Conservation (phyloP, 331 rosid species). For the Quercus lobata region DNA sequence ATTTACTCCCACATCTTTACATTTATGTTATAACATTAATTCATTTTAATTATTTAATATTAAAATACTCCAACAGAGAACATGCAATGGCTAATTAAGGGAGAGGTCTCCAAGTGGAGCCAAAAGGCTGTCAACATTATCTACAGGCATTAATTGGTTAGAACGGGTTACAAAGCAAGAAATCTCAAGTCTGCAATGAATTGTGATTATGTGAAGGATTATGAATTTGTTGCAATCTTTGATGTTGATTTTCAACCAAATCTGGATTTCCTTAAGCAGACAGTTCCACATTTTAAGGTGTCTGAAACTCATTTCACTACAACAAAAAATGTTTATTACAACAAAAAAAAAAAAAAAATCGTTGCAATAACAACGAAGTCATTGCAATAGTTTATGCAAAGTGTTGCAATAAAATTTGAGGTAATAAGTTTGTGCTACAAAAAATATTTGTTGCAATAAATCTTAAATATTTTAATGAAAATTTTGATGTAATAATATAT, state of each 20-base stretch:
- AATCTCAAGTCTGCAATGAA: slow-evolving; percentile 61
- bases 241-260: slow-evolving; percentile 58
- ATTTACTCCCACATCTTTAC: too few relatives aligned
- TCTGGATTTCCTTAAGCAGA: slow-evolving; percentile 44
- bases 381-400: too few relatives aligned
- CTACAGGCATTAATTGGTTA: slow-evolving; percentile 45
- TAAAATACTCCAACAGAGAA: background rate
- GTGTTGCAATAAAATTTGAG: too few relatives aligned
- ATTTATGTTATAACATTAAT: too few relatives aligned
- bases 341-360: too few relatives aligned
- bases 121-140: slow-evolving; percentile 53
- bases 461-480: too few relatives aligned
- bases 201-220: slow-evolving; percentile 48
- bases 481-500: too few relatives aligned
- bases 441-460: too few relatives aligned
- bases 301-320: background rate
- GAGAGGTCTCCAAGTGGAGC: slow-evolving; percentile 47
- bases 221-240: slow-evolving; percentile 56
- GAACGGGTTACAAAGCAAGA: slow-evolving; percentile 60
- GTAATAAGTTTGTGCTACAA: too few relatives aligned
- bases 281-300: slow-evolving; percentile 57
- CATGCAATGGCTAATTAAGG: slow-evolving; percentile 45
- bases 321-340: too few relatives aligned
- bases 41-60: too few relatives aligned
- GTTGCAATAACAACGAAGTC: too few relatives aligned